Conservation (phyloP, 2,329 filamentous ascomycete genomes). For the Pseudocercospora ulei region DNA sequence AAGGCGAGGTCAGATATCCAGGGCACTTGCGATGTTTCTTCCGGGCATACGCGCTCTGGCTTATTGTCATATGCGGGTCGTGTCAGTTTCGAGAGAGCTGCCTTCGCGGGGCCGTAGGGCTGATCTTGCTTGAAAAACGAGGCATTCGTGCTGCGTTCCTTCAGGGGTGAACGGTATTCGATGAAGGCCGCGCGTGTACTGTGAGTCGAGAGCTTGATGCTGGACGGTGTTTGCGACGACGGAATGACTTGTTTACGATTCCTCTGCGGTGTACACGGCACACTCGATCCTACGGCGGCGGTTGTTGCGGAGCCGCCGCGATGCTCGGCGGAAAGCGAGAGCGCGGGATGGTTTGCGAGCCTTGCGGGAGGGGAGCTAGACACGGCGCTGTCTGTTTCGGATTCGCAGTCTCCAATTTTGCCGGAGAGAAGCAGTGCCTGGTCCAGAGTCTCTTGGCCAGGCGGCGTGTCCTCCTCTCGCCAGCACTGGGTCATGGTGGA, state of each 20-base stretch:
- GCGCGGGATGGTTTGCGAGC: neutral
- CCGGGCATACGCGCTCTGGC: neutral
- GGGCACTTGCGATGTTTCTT: neutral
- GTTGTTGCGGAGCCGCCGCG: conserved; percentile 12
- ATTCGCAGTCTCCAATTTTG: conserved; percentile 1
- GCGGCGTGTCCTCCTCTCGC: too few species aligned
- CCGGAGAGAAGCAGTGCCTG: conserved; percentile 2
- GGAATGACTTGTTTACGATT: conserved; percentile 13
- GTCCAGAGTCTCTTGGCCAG: conserved; percentile 7
- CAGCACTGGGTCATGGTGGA: conserved; percentile 18
- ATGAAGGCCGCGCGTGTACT: neutral
- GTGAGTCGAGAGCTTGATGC: conserved; percentile 13
- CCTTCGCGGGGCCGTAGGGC: neutral
- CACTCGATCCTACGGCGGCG: conserved; percentile 14
- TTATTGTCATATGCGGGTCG: neutral
- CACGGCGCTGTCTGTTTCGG: neutral
- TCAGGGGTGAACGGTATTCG: conserved; percentile 17
- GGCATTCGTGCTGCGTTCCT: conserved; percentile 18
- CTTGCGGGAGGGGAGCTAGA: conserved; percentile 4
- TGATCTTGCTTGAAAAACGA: neutral
- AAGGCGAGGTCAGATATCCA: conserved; percentile 12
- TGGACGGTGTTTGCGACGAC: conserved; percentile 21
- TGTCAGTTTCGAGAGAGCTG: neutral
- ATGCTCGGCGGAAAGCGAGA: conserved; percentile 9
- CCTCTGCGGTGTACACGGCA: conserved; percentile 15